A percentile compares a stretch with the other conserved stretches of the same genome.
phyloP scores from a whole-genome alignment of 768 basidiomycete genomes.

The Boletus huronensis region DNA sequence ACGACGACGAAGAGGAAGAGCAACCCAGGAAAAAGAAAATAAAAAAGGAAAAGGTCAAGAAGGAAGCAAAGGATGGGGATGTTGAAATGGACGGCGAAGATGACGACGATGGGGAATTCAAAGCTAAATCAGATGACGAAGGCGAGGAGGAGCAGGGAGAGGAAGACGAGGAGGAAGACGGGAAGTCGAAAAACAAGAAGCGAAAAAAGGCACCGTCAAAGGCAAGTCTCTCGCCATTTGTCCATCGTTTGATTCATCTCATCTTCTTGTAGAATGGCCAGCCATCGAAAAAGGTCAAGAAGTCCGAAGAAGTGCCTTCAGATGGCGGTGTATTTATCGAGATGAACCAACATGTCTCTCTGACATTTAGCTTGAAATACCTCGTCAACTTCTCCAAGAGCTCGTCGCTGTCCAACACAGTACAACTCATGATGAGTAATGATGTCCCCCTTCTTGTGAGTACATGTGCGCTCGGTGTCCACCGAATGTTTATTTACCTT shows the following conservation, averaged over 20 bases:
- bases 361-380: conserved; percentile 97
- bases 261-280: conserved; percentile 28
- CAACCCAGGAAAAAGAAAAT: conserved; percentile 25
- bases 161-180: conserved; percentile 50
- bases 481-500: neutral
- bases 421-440: conserved; percentile 86
- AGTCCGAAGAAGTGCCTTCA: conserved; percentile 51
- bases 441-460: conserved; percentile 85
- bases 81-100: conserved; percentile 52
- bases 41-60: conserved; percentile 40
- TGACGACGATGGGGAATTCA: conserved; percentile 41
- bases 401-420: conserved; percentile 62
- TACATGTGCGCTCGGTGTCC: conserved; percentile 1
- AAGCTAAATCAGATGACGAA: conserved; percentile 43
- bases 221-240: conserved; percentile 29
- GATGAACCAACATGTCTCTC: conserved; percentile 85
- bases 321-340: conserved; percentile 68
- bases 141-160: conserved; percentile 48
- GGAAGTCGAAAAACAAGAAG: conserved; percentile 58
- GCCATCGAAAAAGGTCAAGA: conserved; percentile 58
- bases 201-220: conserved; percentile 59
- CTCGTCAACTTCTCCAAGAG: conserved; percentile 96
- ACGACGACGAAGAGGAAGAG: conserved; percentile 36
- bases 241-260: neutral
- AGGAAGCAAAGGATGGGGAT: conserved; percentile 39